Evolutionary conservation across 768 basidiomycete genomes (phyloP).

Genomic region (Auricularia cornea): DNA sequence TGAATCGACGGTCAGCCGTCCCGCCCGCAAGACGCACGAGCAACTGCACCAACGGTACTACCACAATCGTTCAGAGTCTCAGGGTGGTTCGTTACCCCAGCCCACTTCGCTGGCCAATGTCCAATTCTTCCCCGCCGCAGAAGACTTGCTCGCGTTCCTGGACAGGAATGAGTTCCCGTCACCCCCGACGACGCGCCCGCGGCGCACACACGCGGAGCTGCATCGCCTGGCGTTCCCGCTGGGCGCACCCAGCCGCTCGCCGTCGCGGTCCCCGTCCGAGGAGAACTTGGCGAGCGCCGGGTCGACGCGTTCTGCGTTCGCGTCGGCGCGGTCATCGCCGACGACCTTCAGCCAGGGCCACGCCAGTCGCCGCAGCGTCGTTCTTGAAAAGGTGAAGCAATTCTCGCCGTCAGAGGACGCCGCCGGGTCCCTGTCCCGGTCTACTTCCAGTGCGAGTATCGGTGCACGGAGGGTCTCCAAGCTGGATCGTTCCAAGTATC

Average conservation of each 20-base stretch:
- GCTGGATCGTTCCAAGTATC: constrained; percentile 23
- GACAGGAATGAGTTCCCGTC: neutral
- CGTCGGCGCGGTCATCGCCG: neutral
- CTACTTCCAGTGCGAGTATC: constrained; percentile 11
- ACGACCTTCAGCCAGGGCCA: neutral
- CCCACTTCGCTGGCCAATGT: neutral
- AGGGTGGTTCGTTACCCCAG: neutral
- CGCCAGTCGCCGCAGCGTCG: neutral
- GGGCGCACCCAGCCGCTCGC: neutral
- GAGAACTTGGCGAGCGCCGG: neutral
- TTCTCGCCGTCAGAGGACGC: neutral
- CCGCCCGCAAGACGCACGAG: neutral
- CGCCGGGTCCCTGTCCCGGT: neutral
- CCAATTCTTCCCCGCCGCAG: neutral
- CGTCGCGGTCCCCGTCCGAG: too few relatives aligned
- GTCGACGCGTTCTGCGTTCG: neutral
- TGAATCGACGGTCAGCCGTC: neutral
- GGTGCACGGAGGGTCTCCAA: constrained; percentile 15
- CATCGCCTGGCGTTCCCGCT: neutral
- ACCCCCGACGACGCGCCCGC: neutral
- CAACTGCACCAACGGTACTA: neutral
- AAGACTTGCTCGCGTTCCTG: neutral
- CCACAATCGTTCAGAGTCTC: neutral
- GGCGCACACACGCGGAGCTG: neutral
- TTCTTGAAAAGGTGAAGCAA: neutral